Evolutionary conservation across 192 early-diverging fungal genomes (phyloP).

Genomic region (Radiomyces spectabilis): DNA sequence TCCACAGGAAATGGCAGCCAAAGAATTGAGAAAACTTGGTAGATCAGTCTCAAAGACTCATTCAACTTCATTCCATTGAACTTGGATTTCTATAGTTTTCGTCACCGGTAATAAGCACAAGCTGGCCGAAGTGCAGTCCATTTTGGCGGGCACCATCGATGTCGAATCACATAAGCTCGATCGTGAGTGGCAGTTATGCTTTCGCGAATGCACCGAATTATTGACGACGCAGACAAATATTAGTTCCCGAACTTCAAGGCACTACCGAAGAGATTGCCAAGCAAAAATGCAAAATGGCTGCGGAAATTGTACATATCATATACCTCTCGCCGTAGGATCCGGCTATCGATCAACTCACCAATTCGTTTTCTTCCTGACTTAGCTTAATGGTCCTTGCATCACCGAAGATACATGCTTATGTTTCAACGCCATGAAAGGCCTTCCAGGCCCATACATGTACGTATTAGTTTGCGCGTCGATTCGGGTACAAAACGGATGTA

Average conservation of each 20-base stretch:
- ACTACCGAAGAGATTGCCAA: constrained; percentile 64
- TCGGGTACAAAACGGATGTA: no score
- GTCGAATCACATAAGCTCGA: constrained; percentile 68
- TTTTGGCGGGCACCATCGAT: constrained; percentile 59
- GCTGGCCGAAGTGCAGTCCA: constrained; percentile 78
- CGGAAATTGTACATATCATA: constrained; percentile 37
- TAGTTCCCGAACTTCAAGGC: constrained; percentile 93
- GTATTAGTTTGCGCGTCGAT: no score
- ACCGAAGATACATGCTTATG: constrained; percentile 93
- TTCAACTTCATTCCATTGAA: neutral
- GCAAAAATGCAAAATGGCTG: constrained; percentile 76
- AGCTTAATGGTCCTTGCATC: constrained; percentile 68
- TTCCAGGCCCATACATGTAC: constrained; percentile 87
- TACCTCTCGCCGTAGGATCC: no score
- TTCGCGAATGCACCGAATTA: no score
- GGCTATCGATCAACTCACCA: no score
- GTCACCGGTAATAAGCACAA: constrained; percentile 98
- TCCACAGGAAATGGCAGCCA: neutral
- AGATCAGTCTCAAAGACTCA: neutral
- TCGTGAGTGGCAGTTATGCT: constrained; percentile 40
- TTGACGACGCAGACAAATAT: neutral
- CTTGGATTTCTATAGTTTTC: constrained; percentile 44
- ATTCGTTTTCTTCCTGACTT: neutral
- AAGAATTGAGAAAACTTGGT: constrained; percentile 13
- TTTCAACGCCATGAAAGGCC: constrained; percentile 88